Base-by-base conservation (phyloP, 139 green algal species). In the Haematococcus sp. region DNA sequence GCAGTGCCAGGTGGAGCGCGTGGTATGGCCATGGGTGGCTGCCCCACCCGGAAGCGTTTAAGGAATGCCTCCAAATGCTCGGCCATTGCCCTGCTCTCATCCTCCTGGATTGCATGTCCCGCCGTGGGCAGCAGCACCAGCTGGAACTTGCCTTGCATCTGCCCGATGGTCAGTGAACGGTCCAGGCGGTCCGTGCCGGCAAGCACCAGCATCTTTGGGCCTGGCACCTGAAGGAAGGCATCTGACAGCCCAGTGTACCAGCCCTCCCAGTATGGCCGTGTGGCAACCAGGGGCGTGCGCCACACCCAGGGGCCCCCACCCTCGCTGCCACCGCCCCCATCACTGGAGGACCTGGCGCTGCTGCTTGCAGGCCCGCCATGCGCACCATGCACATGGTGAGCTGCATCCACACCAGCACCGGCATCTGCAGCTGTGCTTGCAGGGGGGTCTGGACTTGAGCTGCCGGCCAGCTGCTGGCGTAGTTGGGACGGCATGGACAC, bases 101-200 rank as follows among this genome's bases (percentile, higher is more conserved):
- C 73, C 13, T 73, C 68, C 20, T 82, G 81, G 23, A 98, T 86
- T 16, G 92, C 93, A 74, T 98, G 93, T 4, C 94, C 94, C n/a
- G 92, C 87, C 30, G 84, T 85, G 5, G 92, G 89, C 70, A 98
- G 82, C 34, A 98, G 76, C 44, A 91, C 82, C 58, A 97, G 83
- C 83, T 98, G 94, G 76, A 98, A 98, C 80, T 92, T 94, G 65
- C 95, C 94, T 84, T 97, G 94, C 94, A 98, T 98, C 84, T 97
- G 93, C 0, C 90, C 94, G 19, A 97, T 93, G 25, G 90, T 97
- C 40, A 98, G 87, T 0, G 73, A 35, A 60, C 82, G 86, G 88
- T 98, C 94, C 63, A 98, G 80, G 31, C 93, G 80, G 78, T 98
- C 94, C 0, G 92, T 97, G 28, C 94, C 95, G 2, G 91, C 95